Evolutionary conservation across 306 rosid genomes (phyloP).

Genomic region (Fagus crenata): DNA sequence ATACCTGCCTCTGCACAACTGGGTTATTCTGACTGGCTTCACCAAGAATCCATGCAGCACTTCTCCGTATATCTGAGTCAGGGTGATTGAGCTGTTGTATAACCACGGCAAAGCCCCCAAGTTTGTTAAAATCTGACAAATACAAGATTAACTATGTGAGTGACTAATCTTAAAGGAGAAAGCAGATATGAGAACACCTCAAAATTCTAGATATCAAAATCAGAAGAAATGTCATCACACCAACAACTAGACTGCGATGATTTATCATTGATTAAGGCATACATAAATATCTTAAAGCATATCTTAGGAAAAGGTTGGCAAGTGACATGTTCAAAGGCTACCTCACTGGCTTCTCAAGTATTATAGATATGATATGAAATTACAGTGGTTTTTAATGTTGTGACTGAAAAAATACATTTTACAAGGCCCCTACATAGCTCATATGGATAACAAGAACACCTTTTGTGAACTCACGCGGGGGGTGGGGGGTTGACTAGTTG

Average conservation of each 20-base stretch:
- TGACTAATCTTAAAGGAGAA: slow-evolving; percentile 11
- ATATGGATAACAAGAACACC: background rate
- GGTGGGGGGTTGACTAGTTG: background rate
- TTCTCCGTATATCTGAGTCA: slow-evolving; percentile 59
- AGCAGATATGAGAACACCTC: slow-evolving; percentile 3
- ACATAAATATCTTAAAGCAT: background rate
- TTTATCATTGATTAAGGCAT: background rate
- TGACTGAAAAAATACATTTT: background rate
- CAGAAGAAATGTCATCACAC: background rate
- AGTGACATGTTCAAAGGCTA: background rate
- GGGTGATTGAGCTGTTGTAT: slow-evolving; percentile 54
- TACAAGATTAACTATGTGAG: slow-evolving; percentile 28
- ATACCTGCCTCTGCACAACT: slow-evolving; percentile 74
- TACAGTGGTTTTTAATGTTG: background rate
- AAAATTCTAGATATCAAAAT: slow-evolving; percentile 11
- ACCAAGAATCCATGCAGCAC: slow-evolving; percentile 89
- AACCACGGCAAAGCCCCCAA: slow-evolving; percentile 68
- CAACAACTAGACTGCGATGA: background rate
- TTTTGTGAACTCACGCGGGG: background rate
- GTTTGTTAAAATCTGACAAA: slow-evolving; percentile 63
- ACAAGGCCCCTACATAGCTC: background rate
- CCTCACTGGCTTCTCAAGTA: background rate
- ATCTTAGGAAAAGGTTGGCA: background rate
- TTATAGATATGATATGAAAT: background rate
- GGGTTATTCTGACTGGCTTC: slow-evolving; percentile 85